Evolutionary conservation across 371 early-diverging fungal genomes (phyloP).

Genomic region (Sporodiniella umbellata): DNA sequence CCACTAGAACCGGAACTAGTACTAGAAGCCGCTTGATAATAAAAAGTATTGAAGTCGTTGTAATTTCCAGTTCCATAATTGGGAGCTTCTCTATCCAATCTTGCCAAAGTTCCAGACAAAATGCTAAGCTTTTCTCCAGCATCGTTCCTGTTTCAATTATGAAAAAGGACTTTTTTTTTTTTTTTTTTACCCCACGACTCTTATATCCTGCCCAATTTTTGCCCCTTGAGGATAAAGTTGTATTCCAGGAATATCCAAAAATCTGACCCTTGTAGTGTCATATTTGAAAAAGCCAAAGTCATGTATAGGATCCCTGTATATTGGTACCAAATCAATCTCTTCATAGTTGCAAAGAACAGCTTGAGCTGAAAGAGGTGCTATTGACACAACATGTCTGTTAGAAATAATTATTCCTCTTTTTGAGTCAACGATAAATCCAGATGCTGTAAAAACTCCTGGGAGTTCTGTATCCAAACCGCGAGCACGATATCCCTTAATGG

Average conservation of each 20-base stretch:
- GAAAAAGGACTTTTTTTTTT: neutral
- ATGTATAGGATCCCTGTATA: slow-evolving; percentile 87
- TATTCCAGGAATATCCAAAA: slow-evolving; percentile 68
- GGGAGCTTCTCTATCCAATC: slow-evolving; percentile 62
- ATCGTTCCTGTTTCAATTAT: slow-evolving; percentile 48
- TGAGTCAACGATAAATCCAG: slow-evolving; percentile 92
- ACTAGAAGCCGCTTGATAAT: slow-evolving; percentile 66
- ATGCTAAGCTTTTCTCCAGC: slow-evolving; percentile 82
- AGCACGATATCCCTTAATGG: slow-evolving; percentile 80
- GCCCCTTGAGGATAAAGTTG: slow-evolving; percentile 72
- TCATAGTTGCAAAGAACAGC: slow-evolving; percentile 85
- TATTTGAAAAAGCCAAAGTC: slow-evolving; percentile 91
- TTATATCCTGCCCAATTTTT: slow-evolving; percentile 78
- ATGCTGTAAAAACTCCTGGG: slow-evolving; percentile 74
- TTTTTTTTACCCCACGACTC: slow-evolving; percentile 65
- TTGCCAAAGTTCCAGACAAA: slow-evolving; percentile 74
- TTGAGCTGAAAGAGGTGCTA: slow-evolving; percentile 81
- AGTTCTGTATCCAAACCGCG: slow-evolving; percentile 88
- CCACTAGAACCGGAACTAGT: slow-evolving; percentile 71
- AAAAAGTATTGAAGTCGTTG: slow-evolving; percentile 72
- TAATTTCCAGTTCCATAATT: slow-evolving; percentile 53
- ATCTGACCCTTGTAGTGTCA: slow-evolving; percentile 71
- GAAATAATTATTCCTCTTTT: slow-evolving; percentile 81
- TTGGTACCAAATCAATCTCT: slow-evolving; percentile 76
- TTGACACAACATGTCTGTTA: slow-evolving; percentile 86